Base-by-base conservation (phyloP, 768 basidiomycete genomes). In the Cubamyces lactineus region DNA sequence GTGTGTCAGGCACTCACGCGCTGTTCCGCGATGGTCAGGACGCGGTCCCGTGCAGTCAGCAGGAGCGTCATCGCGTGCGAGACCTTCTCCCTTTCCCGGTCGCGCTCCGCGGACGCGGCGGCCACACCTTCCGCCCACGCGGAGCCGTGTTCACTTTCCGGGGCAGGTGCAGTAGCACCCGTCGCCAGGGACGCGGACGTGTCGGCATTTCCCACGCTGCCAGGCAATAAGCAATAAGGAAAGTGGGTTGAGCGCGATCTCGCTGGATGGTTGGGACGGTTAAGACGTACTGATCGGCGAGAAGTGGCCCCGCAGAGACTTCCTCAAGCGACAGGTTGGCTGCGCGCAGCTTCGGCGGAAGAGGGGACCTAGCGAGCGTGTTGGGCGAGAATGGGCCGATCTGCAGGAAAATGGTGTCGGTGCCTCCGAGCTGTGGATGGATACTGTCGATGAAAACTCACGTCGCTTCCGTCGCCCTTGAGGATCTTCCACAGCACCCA, bases 401-500 rank as follows among this genome's bases (percentile, higher is more conserved):
- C 91, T 92, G 51, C 1, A 6, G 17, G 38, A 19, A 19, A 19
- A 45, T 23, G 49, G 21, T 13, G 16, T 49, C 48, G 17, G 48
- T 49, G 48, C 48, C 28, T 55, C 28, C 16, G 59, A 38, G 43
- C n/a, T 30, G 6, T 30, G 30, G 26, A 57, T 72, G 26, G 70
- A 62, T 23, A 57, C 15, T 40, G 40, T 26, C 13, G 57, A 23
- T n/a, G 21, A 40, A 59, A 38, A 79, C 86, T 67, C 64, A 91
- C 91, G 79, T 92, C 90, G 62, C 85, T 86, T 19, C 91, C 91
- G 71, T 92, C 89, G 54, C 91, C 91, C 72, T 85, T 89, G 57
- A 92, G 76, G 59, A 92, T 89, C 76, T 92, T 92, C 90, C 90
- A 92, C 62, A 92, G 78, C 46, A 92, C 91, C 89, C 91, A 92